Conservation (phyloP, 352 stramenopile genomes). For the Globisporangium radiosum region DNA sequence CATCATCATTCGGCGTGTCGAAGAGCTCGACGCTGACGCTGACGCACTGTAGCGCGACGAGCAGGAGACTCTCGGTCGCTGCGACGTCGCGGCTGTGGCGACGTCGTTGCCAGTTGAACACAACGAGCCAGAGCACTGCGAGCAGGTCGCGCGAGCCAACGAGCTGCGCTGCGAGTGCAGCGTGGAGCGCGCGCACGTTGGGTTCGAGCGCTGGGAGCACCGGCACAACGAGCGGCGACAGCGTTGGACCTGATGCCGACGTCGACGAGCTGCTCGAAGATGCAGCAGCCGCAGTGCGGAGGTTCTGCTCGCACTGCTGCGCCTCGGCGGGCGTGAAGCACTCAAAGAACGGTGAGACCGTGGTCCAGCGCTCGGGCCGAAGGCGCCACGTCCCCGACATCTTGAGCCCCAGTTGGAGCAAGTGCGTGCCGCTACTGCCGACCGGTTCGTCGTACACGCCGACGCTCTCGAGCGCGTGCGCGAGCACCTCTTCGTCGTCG, state of each 20-base stretch:
- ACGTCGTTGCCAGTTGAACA: slow-evolving; percentile 21
- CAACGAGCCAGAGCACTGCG: slow-evolving; percentile 33
- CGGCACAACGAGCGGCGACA: slow-evolving; percentile 15
- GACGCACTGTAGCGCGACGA: slow-evolving; percentile 44
- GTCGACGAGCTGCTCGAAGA: neutral
- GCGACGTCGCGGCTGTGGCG: slow-evolving; percentile 2
- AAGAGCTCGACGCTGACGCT: slow-evolving; percentile 36
- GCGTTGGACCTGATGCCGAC: too few species aligned
- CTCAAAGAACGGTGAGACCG: slow-evolving; percentile 64
- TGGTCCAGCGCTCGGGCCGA: slow-evolving; percentile 42
- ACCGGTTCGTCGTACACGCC: slow-evolving; percentile 46
- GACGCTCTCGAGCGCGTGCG: slow-evolving; percentile 51
- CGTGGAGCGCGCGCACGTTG: slow-evolving; percentile 22
- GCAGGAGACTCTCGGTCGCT: slow-evolving; percentile 46
- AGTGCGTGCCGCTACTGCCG: slow-evolving; percentile 11
- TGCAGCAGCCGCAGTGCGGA: slow-evolving; percentile 16
- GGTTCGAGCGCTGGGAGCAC: slow-evolving; percentile 19
- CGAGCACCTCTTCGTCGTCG: slow-evolving; percentile 78
- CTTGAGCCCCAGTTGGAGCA: slow-evolving; percentile 52
- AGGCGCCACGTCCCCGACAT: slow-evolving; percentile 69
- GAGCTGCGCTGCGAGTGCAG: slow-evolving; percentile 28
- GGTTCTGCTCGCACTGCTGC: slow-evolving; percentile 70
- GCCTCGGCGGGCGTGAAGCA: slow-evolving; percentile 68
- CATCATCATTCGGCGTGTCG: slow-evolving; percentile 4
- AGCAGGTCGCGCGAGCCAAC: slow-evolving; percentile 43